Conservation (phyloP, 371 early-diverging fungal species). For the Mucor ambiguus region DNA sequence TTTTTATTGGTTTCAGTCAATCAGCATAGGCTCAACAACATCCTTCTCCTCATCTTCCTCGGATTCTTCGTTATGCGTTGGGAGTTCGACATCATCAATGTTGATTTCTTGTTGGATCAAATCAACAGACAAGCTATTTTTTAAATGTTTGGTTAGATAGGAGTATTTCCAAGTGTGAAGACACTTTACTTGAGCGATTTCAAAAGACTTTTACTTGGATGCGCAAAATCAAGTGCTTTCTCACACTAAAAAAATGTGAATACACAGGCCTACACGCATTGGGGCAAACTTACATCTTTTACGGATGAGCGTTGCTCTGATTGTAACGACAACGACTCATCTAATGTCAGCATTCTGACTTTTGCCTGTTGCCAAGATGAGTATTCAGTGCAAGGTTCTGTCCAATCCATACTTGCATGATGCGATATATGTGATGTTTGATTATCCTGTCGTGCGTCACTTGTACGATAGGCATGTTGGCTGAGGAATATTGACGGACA, state of each 20-base stretch:
- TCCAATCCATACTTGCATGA: background rate
- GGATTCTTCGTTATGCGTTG: slow-evolving; percentile 3
- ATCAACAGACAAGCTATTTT: slow-evolving; percentile 12
- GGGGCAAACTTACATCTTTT: slow-evolving; percentile 8
- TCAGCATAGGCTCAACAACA: slow-evolving; percentile 6
- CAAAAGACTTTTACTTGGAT: slow-evolving; percentile 4
- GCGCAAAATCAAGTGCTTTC: background rate
- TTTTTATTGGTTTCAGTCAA: slow-evolving; percentile 8
- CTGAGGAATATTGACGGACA: slow-evolving; percentile 13
- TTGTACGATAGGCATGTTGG: background rate
- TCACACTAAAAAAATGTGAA: slow-evolving; percentile 10
- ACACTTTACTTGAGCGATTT: slow-evolving; percentile 20
- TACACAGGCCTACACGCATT: background rate
- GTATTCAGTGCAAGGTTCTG: background rate
- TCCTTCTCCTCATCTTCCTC: slow-evolving; percentile 9
- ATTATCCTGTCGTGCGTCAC: background rate
- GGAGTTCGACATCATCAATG: slow-evolving; percentile 13
- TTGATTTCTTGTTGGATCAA: slow-evolving; percentile 13
- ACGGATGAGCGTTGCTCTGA: slow-evolving; percentile 17
- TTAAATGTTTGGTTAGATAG: background rate
- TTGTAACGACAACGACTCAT: slow-evolving; percentile 24
- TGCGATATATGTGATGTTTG: slow-evolving; percentile 1
- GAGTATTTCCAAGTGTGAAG: background rate
- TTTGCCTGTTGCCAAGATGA: slow-evolving; percentile 12
- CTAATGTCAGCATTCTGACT: slow-evolving; percentile 26